Evolutionary conservation across 208 protist genomes (phyloP), one percentile per base, ranked within the genome.

Genomic region (Trypanosoma cruzi): DNA sequence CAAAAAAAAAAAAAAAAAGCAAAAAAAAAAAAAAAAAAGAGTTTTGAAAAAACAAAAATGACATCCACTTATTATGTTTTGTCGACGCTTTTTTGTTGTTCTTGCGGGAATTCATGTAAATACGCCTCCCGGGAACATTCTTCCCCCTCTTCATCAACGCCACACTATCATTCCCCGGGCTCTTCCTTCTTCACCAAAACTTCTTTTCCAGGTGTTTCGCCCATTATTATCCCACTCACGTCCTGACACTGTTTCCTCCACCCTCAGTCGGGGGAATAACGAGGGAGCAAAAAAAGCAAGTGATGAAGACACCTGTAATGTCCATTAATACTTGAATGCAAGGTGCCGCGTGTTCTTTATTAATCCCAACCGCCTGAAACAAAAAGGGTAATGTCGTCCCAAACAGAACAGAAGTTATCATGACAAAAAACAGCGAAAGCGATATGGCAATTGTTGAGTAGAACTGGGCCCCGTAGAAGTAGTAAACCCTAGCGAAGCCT

Each of bases 321-420:
- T 85, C 80, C 80, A 85, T 85, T 29, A 80, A 40, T 28, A 82
- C 77, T 24, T 81, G 75, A 49, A 85, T 81, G 34, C 68, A 69
- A 26, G 75, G 71, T 16, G 66, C 80, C 16, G 80, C 80, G 48
- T 85, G 75, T 40, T 82, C 80, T 24, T 36, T 71, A 22, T 68
- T 64, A 11, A 73, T 57, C 2, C 80, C 71, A 4, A 75, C 20
- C 11, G 52, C 52, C 20, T 52, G 60, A 42, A 85, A 65, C 1
- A 79, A 24, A 68, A 85, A 81, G 1, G 75, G 80, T 18, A 85
- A 60, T 50, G 71, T 53, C 29, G 80, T 69, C 18, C 80, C 80
- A 16, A 85, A 36, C 2, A 81, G n/a, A 31, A 68, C 48, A 26
- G 71, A 79, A 42, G 68, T 20, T 8, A 75, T 20, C 20, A 85